phyloP scores from a whole-genome alignment of 345 rosid genomes.

The Aquilaria malaccensis region DNA sequence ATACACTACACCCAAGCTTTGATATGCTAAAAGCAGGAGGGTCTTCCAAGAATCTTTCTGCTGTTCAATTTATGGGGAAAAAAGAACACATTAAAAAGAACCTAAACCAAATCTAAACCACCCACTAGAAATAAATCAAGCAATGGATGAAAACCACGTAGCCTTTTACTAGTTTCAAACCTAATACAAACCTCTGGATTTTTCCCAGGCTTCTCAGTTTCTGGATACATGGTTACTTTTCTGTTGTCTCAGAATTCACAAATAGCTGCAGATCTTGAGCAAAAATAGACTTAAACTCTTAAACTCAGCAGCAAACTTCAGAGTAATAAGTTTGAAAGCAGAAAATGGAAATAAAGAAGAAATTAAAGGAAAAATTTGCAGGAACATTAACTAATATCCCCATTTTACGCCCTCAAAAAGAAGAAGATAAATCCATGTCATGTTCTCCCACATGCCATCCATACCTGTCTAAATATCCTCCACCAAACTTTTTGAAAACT shows the following conservation, averaged over 20 bases:
- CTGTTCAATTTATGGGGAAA: conserved; percentile 6
- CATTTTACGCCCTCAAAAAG: conserved; percentile 21
- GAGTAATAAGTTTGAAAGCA: conserved; percentile 3
- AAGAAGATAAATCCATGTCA: conserved; percentile 35
- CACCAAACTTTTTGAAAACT: conserved; percentile 28
- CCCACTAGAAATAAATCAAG: not conserved
- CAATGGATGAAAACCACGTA: not conserved
- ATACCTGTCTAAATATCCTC: conserved; percentile 31
- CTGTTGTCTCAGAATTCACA: conserved; percentile 16
- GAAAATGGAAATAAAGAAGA: not conserved
- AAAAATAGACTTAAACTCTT: not conserved
- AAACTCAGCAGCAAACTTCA: conserved; percentile 3
- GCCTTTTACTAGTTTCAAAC: conserved; percentile 2
- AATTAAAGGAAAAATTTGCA: conserved; percentile 13
- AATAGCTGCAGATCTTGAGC: conserved; percentile 28
- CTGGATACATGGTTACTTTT: conserved; percentile 48
- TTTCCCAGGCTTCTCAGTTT: conserved; percentile 50
- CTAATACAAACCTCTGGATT: conserved; percentile 56
- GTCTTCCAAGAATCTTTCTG: conserved; percentile 94
- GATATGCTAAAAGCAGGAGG: conserved; percentile 74
- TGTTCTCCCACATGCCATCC: conserved; percentile 50
- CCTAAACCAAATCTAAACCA: not conserved
- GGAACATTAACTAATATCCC: conserved; percentile 22
- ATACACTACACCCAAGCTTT: conserved; percentile 97
- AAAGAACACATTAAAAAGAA: conserved; percentile 5